Evolutionary conservation across 768 basidiomycete genomes (phyloP), one percentile per base, ranked within the genome.

Genomic region (Lentinula guzmanii): DNA sequence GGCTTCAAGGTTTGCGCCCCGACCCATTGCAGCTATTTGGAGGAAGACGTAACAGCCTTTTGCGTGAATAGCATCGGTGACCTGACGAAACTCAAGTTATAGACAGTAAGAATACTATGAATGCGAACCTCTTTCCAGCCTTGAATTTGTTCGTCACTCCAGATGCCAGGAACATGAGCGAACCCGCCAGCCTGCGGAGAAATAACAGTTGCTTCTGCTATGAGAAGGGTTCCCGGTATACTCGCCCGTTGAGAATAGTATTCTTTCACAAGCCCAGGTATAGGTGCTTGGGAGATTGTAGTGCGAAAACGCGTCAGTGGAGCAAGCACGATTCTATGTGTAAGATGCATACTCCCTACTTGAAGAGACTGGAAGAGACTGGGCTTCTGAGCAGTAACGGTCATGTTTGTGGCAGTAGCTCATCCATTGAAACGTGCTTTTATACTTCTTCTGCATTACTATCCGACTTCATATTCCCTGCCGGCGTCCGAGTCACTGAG

Each of bases 71-170:
- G 72, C 70, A 18, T 77, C 74, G 21, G 71, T 74, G 21, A 82
- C 65, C 71, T 75, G 48, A 7, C 15, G 34, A 8, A 9, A 46
- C 21, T 62, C 13, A 11, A 42, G 13, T 1, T 51, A 37, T 16
- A 6, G 43, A 21, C 18, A 39, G 28, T 51, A 50, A 52, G 42
- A n/a, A 62, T 34, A 15, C 4, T 54, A 43, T 21, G 35, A 11
- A 8, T 54, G 16, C 2, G 11, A 21, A 80, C 80, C 69, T 73
- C 66, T 65, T 81, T 84, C 86, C 85, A 87, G 0, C 69, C 79
- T 0, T 64, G 64, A 46, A 85, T 74, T 63, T 86, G 85, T n/a
- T 78, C 79, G 4, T 72, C 68, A 8, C 65, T 76, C 73, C 76
- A 84, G 35, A 85, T 78, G 0, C 85, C 83, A 0, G 84, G 83